phyloP scores from a whole-genome alignment of 192 early-diverging fungal genomes.

The Nowakowskiella sp. region DNA sequence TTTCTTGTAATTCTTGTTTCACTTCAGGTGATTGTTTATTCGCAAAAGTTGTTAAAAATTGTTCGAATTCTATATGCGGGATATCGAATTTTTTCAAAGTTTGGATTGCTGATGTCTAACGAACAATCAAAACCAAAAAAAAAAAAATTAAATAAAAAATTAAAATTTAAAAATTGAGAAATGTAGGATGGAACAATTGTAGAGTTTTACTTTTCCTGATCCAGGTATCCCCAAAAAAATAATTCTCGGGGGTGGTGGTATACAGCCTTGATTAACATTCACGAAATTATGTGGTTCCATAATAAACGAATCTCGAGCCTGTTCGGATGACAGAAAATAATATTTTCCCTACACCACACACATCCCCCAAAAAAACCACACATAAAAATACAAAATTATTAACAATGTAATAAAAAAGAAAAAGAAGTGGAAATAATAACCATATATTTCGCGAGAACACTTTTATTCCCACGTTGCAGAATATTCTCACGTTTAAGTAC shows the following conservation, averaged over 20 bases:
- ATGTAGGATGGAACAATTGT: neutral
- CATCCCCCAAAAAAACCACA: no score
- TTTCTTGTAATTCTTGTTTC: neutral
- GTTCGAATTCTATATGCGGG: neutral
- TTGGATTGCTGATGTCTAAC: neutral
- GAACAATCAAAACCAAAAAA: neutral
- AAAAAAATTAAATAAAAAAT: no score
- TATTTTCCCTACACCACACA: slow-evolving; percentile 14
- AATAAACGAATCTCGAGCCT: slow-evolving; percentile 30
- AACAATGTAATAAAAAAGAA: slow-evolving; percentile 5
- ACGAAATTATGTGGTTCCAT: slow-evolving; percentile 39
- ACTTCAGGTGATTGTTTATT: neutral
- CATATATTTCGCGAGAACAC: slow-evolving; percentile 29
- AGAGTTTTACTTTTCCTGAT: slow-evolving; percentile 2
- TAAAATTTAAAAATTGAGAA: neutral
- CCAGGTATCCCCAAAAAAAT: neutral
- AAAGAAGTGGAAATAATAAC: slow-evolving; percentile 14
- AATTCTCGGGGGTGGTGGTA: slow-evolving; percentile 1
- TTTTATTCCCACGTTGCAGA: slow-evolving; percentile 28
- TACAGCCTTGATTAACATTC: slow-evolving; percentile 2
- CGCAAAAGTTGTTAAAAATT: neutral
- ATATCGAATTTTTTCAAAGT: neutral
- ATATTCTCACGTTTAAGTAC: slow-evolving; percentile 24
- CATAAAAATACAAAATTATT: slow-evolving; percentile 2
- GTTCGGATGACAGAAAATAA: slow-evolving; percentile 35